These are phyloP conservation scores for Diutina ranongensis DNA, from an alignment of 1,139 yeast species.

Conservation along the genomic window DNA sequence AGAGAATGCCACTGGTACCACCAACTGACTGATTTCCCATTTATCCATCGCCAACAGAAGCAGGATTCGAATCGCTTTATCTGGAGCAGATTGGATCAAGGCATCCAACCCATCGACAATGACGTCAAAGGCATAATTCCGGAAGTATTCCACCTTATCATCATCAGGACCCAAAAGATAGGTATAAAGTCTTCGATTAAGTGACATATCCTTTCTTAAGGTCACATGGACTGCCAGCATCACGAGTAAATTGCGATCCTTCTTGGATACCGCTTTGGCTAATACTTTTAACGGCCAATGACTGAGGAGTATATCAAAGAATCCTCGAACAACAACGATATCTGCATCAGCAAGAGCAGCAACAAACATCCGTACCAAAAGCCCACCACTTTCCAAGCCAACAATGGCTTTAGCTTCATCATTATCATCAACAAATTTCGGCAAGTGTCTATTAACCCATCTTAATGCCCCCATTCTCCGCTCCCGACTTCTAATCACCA, in stretches of 20 bases:
- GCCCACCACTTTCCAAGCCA: background rate
- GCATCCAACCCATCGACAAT: constrained; percentile 43
- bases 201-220: constrained; percentile 79
- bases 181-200: constrained; percentile 84
- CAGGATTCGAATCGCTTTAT: constrained; percentile 49
- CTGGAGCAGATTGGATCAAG: constrained; percentile 22
- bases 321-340: constrained; percentile 76
- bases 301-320: constrained; percentile 65
- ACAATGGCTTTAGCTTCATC: background rate
- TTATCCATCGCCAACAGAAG: constrained; percentile 66
- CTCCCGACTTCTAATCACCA: constrained; percentile 69
- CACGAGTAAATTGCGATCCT: constrained; percentile 49
- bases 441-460: constrained; percentile 62
- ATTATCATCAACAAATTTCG: constrained; percentile 16
- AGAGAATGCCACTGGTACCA: constrained; percentile 59
- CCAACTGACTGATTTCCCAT: constrained; percentile 79
- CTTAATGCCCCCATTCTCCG: constrained; percentile 72
- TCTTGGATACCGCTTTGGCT: constrained; percentile 29
- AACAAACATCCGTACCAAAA: constrained; percentile 56
- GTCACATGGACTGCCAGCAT: constrained; percentile 59
- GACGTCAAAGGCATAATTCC: constrained; percentile 37
- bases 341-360: constrained; percentile 46
- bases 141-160: constrained; percentile 44
- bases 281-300: constrained; percentile 56
- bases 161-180: constrained; percentile 71